These are phyloP conservation scores for Peniophora sp. DNA, from an alignment of 1,284 basidiomycete genomes.

Conservation along the genomic window DNA sequence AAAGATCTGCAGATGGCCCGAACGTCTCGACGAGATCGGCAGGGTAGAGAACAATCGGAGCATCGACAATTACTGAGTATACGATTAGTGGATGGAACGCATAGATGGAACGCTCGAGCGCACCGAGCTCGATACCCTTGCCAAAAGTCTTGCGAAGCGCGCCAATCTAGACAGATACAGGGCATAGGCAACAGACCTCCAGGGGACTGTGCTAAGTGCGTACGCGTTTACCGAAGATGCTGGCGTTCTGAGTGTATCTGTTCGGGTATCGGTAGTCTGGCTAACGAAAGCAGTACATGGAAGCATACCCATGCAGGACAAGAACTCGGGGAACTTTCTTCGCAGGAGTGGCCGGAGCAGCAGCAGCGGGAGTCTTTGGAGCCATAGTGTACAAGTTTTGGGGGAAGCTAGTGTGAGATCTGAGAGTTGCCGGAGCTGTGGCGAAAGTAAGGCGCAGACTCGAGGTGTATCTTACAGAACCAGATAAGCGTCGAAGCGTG, in stretches of 20 bases:
- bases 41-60: conserved; percentile 65
- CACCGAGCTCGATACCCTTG: conserved; percentile 67
- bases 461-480: no score
- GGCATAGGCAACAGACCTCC: conserved; percentile 11
- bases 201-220: conserved; percentile 16
- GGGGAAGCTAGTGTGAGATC: no score
- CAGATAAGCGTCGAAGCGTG: no score
- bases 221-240: conserved; percentile 76
- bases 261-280: conserved; percentile 12
- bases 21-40: conserved; percentile 49
- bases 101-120: conserved; percentile 6
- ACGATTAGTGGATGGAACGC: background rate
- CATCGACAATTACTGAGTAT: conserved; percentile 70
- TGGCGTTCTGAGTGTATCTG: conserved; percentile 79
- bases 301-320: conserved; percentile 51
- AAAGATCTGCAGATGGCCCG: conserved; percentile 28
- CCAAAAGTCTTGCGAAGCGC: conserved; percentile 66
- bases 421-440: no score
- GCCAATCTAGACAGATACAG: conserved; percentile 44
- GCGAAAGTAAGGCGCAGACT: no score
- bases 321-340: conserved; percentile 29
- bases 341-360: background rate
- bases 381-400: no score
- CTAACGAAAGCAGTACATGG: conserved; percentile 3
- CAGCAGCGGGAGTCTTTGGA: no score